Conservation (phyloP, 371 early-diverging fungal genomes). For the Smittium culicis region DNA sequence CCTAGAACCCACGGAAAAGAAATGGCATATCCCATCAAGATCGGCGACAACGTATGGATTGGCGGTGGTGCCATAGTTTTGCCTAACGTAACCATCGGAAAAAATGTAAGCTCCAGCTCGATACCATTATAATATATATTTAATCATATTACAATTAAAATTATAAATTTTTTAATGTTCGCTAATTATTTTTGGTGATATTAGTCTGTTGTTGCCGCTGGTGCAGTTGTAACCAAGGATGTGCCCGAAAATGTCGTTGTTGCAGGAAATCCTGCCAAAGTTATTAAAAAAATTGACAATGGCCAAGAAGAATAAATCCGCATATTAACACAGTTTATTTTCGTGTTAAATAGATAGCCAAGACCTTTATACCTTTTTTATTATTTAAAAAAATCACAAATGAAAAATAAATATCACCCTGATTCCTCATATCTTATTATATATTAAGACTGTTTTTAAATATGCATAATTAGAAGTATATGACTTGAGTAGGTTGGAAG, state of each 20-base stretch:
- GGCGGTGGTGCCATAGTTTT: slow-evolving; percentile 54
- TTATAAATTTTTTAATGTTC: neutral
- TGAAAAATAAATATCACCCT: too few species aligned
- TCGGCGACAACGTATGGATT: slow-evolving; percentile 59
- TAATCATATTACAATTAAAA: too few species aligned
- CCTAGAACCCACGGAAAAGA: slow-evolving; percentile 24
- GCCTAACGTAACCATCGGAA: slow-evolving; percentile 73
- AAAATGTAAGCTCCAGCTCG: slow-evolving; percentile 27
- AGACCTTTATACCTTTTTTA: too few species aligned
- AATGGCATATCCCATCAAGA: slow-evolving; percentile 39
- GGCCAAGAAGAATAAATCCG: neutral
- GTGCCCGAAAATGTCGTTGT: slow-evolving; percentile 56
- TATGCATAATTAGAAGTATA: too few species aligned
- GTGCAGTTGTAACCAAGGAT: slow-evolving; percentile 61
- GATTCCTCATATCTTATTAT: too few species aligned
- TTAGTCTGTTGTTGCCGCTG: slow-evolving; percentile 36
- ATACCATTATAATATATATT: slow-evolving; percentile 4
- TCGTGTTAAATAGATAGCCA: too few species aligned
- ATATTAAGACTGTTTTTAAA: too few species aligned
- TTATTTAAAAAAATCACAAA: too few species aligned
- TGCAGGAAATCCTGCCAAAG: slow-evolving; percentile 67
- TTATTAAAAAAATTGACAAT: slow-evolving; percentile 33
- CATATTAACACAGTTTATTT: too few species aligned
- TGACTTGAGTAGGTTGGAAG: too few species aligned
- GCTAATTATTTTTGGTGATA: neutral